phyloP scores from a whole-genome alignment of 305 asterid species.

The Solanum hybrid region DNA sequence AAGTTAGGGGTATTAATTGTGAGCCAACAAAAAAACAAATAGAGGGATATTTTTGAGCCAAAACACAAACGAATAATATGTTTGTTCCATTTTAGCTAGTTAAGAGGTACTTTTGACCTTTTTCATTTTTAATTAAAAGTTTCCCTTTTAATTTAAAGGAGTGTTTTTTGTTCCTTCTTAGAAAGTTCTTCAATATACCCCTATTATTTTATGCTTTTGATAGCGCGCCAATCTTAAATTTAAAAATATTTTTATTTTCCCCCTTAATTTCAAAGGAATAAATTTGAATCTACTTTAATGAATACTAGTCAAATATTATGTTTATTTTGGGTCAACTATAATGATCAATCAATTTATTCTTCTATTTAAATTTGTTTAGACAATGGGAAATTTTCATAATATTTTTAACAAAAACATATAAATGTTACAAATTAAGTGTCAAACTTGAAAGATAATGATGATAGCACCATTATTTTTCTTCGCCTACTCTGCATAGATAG shows the following conservation, averaged over 20 bases:
- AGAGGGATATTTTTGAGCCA: neutral
- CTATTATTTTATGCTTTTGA: neutral
- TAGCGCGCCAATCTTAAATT: neutral
- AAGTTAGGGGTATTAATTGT: neutral
- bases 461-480: neutral
- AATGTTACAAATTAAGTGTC: neutral
- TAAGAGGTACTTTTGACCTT: neutral
- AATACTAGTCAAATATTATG: neutral
- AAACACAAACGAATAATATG: too few relatives aligned
- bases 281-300: neutral
- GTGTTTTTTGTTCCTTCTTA: neutral
- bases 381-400: neutral
- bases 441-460: neutral
- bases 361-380: neutral
- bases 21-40: neutral
- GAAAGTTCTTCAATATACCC: neutral
- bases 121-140: neutral
- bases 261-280: neutral
- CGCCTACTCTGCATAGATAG: neutral
- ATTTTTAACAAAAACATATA: neutral
- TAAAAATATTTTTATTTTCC: neutral
- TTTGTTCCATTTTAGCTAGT: neutral
- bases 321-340: neutral
- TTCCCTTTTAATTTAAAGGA: neutral
- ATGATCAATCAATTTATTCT: neutral